A percentile compares a stretch with the other conserved stretches of the same genome.
phyloP scores from a whole-genome alignment of 176 grass and related monocot species.

The Triticum aestivum region IWGSC_CS_RefSeq_v2.1 NC_057797.1:328915090-328915589 shows the following conservation, averaged over 20 bases:
- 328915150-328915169: neutral
- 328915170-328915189: neutral
- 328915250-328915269: neutral
- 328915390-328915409: too few relatives aligned
- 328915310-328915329: conserved; percentile 1
- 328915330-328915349: neutral
- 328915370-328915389: too few relatives aligned
- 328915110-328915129: conserved; percentile 13
- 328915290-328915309: neutral
- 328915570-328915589: conserved; percentile 14
- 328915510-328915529: neutral
- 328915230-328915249: too few relatives aligned
- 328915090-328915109: neutral
- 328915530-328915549: conserved; percentile 7
- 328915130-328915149: conserved; percentile 25
- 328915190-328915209: neutral
- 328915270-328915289: neutral
- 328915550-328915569: neutral
- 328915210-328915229: too few relatives aligned
- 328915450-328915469: neutral
- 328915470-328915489: conserved; percentile 31
- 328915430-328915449: conserved; percentile 4
- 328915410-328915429: neutral
- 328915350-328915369: neutral
- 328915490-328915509: neutral